These are phyloP conservation scores for Entophlyctis helioformis DNA, from an alignment of 192 early-diverging fungal genomes.

Conservation along the genomic window DNA sequence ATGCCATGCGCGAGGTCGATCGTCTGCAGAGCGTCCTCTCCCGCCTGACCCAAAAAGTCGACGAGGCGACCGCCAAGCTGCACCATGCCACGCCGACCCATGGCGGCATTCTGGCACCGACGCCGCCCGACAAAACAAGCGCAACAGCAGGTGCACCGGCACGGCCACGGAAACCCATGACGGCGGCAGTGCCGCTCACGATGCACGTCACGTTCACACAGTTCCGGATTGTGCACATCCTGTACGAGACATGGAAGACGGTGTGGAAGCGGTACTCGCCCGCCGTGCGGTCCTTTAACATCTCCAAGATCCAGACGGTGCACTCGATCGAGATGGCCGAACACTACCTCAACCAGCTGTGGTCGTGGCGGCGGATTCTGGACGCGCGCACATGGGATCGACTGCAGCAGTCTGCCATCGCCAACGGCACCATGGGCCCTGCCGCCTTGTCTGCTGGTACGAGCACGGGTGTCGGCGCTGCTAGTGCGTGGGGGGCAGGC, in stretches of 20 bases:
- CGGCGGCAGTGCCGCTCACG: too few species aligned
- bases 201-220: slow-evolving; percentile 9
- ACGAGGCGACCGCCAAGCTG: too few species aligned
- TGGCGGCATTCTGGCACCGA: too few species aligned
- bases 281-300: slow-evolving; percentile 7
- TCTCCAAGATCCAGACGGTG: slow-evolving; percentile 8
- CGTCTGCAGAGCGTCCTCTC: too few species aligned
- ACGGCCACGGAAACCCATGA: too few species aligned
- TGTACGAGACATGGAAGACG: slow-evolving; percentile 13
- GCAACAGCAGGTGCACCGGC: too few species aligned
- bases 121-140: too few species aligned
- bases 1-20: slow-evolving; percentile 4
- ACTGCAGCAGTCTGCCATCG: slow-evolving; percentile 6
- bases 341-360: slow-evolving; percentile 11
- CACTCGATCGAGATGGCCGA: slow-evolving; percentile 11
- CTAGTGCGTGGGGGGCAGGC: slow-evolving; percentile 1
- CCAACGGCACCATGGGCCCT: slow-evolving; percentile 3
- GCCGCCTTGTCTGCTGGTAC: slow-evolving; percentile 1
- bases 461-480: not conserved
- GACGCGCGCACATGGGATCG: slow-evolving; percentile 8
- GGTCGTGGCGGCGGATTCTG: slow-evolving; percentile 18
- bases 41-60: too few species aligned
- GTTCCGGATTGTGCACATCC: slow-evolving; percentile 9
- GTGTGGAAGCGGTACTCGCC: slow-evolving; percentile 20
- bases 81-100: too few species aligned